A percentile compares a stretch with the other conserved stretches of the same genome.
Evolutionary conservation across 2,329 filamentous ascomycete species (phyloP).

Genomic region (Aspergillus phoenicis): DNA sequence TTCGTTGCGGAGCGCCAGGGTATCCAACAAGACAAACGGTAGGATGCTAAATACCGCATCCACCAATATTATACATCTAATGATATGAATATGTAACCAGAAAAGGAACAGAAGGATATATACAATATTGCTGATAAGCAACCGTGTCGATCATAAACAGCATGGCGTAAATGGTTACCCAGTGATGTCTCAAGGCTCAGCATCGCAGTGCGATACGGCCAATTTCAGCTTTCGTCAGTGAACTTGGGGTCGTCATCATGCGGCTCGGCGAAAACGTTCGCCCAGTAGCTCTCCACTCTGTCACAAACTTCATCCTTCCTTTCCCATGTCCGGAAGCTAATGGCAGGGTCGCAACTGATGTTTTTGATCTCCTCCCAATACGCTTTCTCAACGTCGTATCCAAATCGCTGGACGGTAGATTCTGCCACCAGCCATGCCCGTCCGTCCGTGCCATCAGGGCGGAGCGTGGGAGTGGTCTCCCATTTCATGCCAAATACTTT

Average conservation of each 20-base stretch:
- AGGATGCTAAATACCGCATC: neutral
- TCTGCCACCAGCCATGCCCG: slow-evolving; percentile 41
- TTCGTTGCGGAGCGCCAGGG: no score
- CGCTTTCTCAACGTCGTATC: slow-evolving; percentile 42
- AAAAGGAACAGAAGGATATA: slow-evolving; percentile 4
- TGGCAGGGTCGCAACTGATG: slow-evolving; percentile 43
- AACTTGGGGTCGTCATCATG: slow-evolving; percentile 39
- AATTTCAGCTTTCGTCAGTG: slow-evolving; percentile 23
- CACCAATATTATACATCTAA: slow-evolving; percentile 7
- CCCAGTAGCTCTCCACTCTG: slow-evolving; percentile 38
- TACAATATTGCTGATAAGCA: slow-evolving; percentile 11
- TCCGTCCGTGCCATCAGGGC: slow-evolving; percentile 38
- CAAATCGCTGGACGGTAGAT: slow-evolving; percentile 39
- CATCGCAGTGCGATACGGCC: neutral
- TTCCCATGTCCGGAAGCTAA: slow-evolving; percentile 38
- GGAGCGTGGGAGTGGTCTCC: slow-evolving; percentile 41
- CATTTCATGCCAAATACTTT: slow-evolving; percentile 42
- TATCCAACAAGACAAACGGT: no score
- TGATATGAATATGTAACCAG: slow-evolving; percentile 1
- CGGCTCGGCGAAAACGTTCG: slow-evolving; percentile 37
- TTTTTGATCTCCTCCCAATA: slow-evolving; percentile 47
- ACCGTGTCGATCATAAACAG: slow-evolving; percentile 18
- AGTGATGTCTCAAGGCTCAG: neutral
- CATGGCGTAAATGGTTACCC: slow-evolving; percentile 3
- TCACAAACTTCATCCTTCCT: slow-evolving; percentile 34